phyloP scores from a whole-genome alignment of 306 rosid species.

The Prunus persica region DNA sequence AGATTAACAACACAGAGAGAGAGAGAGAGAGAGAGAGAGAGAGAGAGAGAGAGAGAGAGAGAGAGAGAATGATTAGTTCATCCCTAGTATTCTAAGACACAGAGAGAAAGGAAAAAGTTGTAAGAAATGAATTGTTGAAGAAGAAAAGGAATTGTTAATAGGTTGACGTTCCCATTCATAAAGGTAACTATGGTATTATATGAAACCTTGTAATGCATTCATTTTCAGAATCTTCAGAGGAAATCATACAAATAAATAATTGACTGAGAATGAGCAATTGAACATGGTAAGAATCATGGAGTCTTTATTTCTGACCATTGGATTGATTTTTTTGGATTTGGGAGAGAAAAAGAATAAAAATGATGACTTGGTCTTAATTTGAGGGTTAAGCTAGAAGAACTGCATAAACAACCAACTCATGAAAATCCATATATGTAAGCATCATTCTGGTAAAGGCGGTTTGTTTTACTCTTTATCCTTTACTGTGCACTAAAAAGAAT shows the following conservation, averaged over 20 bases:
- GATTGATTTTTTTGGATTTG: neutral
- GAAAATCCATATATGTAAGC: neutral
- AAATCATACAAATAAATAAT: neutral
- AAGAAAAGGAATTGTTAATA: constrained; percentile 1
- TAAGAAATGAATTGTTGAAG: neutral
- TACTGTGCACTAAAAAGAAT: neutral
- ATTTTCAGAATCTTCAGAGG: neutral
- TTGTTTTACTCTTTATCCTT: neutral
- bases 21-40: neutral
- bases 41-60: neutral
- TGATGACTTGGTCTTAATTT: neutral
- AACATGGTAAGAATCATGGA: constrained; percentile 11
- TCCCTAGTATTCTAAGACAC: neutral
- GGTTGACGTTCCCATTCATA: neutral
- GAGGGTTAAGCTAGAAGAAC: neutral
- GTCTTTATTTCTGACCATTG: neutral
- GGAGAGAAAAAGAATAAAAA: neutral
- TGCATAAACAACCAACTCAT: neutral
- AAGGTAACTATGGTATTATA: neutral
- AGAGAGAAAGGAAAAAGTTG: neutral
- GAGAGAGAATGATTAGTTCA: neutral
- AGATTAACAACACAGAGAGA: neutral
- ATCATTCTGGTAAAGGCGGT: neutral
- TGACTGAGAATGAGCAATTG: neutral
- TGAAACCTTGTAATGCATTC: neutral